Evolutionary conservation across 163 green algal genomes (phyloP), one percentile per base, ranked within the genome.

Genomic region (Chlorella variabilis): DNA sequence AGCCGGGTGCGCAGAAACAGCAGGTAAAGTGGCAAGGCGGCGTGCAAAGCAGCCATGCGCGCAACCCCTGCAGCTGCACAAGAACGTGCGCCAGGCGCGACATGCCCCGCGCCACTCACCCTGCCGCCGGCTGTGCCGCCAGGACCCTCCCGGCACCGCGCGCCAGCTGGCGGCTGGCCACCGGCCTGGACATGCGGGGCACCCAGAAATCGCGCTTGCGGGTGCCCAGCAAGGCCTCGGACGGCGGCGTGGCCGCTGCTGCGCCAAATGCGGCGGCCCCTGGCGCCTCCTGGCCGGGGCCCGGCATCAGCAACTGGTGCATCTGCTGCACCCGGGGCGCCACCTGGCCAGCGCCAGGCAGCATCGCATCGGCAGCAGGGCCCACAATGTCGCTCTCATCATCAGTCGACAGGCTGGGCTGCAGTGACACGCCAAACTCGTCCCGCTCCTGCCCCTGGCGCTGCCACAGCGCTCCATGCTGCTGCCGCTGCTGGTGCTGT

Each of bases 341-440:
- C 34, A 41, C 51, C 36, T 56, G 34, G 9, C 9, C 23, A 2
- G 23, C 42, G 5, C 8, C 25, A 11, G 34, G 25, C 9, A 31
- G 33, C 29, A 33, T 45, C 29, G 23, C 4, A 6, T 63, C 54
- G 23, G 9, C 54, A 63, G 20, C 54, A 9, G 54, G 54, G 27
- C 9, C 41, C 11, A 11, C n/a, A 3, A 5, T 39, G 25, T 81
- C 75, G 41, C 59, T 73, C 39, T 71, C 75, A 27, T 77, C 66
- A 71, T 75, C 77, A n/a, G n/a, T n/a, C n/a, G 66, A 77, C 33
- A 83, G 39, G 63, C 76, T 82, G 48, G 76, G 76, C 48, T 76
- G 21, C 45, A 82, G 7, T 2, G 41, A 51, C 21, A 82, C 76
- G 0, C 77, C 77, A 77, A 83, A 77, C 49, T 83, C 77, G 2